phyloP scores from a whole-genome alignment of 2,329 filamentous ascomycete species.

The Ophiostoma himal-ulmi region DNA sequence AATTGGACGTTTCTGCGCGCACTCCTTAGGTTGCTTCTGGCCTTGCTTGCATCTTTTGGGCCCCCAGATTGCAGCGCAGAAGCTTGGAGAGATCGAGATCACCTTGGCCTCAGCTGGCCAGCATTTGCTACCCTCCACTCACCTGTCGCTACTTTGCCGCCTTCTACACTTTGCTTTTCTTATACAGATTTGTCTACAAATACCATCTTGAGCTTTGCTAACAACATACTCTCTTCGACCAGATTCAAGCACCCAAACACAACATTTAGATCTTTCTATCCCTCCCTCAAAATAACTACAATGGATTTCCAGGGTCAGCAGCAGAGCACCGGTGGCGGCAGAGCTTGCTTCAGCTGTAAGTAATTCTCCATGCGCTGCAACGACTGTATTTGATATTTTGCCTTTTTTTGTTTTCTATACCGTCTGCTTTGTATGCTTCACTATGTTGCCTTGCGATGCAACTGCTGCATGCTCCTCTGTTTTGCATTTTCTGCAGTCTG shows the following conservation, averaged over 20 bases:
- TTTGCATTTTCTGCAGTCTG: constrained; percentile 2
- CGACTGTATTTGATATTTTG: not conserved
- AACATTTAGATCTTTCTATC: not conserved
- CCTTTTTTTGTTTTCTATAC: not conserved
- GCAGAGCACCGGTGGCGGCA: constrained; percentile 21
- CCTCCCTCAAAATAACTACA: constrained; percentile 16
- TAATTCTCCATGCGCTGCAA: constrained; percentile 21
- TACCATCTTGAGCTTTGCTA: not conserved
- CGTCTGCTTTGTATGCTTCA: not conserved
- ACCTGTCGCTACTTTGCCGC: not conserved
- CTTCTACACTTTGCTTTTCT: not conserved
- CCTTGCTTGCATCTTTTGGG: not conserved
- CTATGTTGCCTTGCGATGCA: not conserved
- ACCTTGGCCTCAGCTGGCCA: not conserved
- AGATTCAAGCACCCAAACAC: not conserved
- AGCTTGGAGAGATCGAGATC: not conserved
- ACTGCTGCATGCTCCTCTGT: not conserved
- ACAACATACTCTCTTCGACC: constrained; percentile 10
- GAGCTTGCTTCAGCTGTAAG: constrained; percentile 29
- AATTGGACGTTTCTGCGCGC: not conserved
- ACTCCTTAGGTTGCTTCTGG: not conserved
- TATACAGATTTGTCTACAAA: not conserved
- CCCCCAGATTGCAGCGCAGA: not conserved
- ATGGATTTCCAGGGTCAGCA: constrained; percentile 29
- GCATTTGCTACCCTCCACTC: not conserved